Evolutionary conservation across 306 rosid species (phyloP).

Genomic region (Quercus parvula): DNA sequence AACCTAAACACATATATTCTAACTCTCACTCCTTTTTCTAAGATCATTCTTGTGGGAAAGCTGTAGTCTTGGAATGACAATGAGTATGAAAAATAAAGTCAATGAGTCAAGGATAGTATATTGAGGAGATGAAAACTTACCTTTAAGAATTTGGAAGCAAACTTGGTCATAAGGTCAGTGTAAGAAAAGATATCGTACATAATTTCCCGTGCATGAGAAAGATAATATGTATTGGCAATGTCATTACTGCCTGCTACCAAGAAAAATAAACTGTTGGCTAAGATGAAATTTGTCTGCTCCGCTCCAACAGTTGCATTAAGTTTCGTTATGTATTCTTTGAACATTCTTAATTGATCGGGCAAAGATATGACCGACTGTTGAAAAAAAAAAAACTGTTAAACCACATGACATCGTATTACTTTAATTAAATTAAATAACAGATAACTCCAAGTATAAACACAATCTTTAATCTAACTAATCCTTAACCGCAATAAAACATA

Average conservation of each 20-base stretch:
- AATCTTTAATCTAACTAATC: too few relatives aligned
- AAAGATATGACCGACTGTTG: conserved; percentile 47
- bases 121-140: conserved; percentile 18
- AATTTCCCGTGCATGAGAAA: conserved; percentile 31
- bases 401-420: too few relatives aligned
- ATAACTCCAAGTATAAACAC: too few relatives aligned
- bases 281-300: conserved; percentile 44
- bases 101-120: not conserved
- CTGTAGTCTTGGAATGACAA: too few relatives aligned
- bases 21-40: too few relatives aligned
- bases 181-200: conserved; percentile 62
- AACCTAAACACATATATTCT: too few relatives aligned
- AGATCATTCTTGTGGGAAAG: too few relatives aligned
- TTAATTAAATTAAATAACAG: too few relatives aligned
- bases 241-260: conserved; percentile 81
- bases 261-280: conserved; percentile 43
- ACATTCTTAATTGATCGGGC: conserved; percentile 42
- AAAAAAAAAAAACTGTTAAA: not conserved
- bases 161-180: conserved; percentile 54
- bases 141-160: conserved; percentile 50
- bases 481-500: too few relatives aligned
- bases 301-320: conserved; percentile 48
- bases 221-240: conserved; percentile 69
- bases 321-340: conserved; percentile 63
- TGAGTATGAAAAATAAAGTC: not conserved